phyloP scores from a whole-genome alignment of 257 asterid genomes.

The Penstemon newberryi region DNA sequence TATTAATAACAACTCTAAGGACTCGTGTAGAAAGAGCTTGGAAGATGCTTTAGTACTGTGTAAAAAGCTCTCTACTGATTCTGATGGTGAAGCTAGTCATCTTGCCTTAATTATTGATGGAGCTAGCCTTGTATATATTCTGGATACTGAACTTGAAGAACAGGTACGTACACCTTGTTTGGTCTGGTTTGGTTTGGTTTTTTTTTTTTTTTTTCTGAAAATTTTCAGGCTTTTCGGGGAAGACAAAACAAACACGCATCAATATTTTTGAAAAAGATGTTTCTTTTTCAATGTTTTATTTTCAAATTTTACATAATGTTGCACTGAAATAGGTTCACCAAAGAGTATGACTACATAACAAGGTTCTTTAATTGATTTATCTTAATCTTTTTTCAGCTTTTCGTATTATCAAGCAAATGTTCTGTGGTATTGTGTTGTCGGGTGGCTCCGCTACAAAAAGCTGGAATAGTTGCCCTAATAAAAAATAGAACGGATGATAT shows the following conservation, averaged over 20 bases:
- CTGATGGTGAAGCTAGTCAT: constrained; percentile 35
- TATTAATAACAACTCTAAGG: constrained; percentile 74
- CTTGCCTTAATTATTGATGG: constrained; percentile 90
- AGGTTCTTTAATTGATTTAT: neutral
- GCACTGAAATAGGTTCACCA: too few species aligned
- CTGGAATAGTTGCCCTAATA: constrained; percentile 94
- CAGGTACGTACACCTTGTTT: constrained; percentile 41
- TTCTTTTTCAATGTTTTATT: too few species aligned
- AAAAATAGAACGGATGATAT: constrained; percentile 77
- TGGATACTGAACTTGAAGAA: constrained; percentile 91
- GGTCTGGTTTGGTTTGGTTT: too few species aligned
- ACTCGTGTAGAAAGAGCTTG: constrained; percentile 69
- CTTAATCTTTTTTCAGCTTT: constrained; percentile 56
- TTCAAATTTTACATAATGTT: too few species aligned
- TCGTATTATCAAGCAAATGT: constrained; percentile 78
- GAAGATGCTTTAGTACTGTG: constrained; percentile 61
- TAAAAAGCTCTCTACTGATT: constrained; percentile 40
- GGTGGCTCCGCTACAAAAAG: constrained; percentile 97
- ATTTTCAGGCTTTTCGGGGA: too few species aligned
- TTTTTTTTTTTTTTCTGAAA: too few species aligned
- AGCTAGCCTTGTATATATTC: constrained; percentile 88
- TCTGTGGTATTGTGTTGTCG: constrained; percentile 95
- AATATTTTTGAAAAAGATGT: too few species aligned
- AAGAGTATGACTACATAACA: too few species aligned
- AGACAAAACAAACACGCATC: too few species aligned